Evolutionary conservation across 345 rosid species (phyloP).

Genomic region (Euphorbia pulcherrima): DNA sequence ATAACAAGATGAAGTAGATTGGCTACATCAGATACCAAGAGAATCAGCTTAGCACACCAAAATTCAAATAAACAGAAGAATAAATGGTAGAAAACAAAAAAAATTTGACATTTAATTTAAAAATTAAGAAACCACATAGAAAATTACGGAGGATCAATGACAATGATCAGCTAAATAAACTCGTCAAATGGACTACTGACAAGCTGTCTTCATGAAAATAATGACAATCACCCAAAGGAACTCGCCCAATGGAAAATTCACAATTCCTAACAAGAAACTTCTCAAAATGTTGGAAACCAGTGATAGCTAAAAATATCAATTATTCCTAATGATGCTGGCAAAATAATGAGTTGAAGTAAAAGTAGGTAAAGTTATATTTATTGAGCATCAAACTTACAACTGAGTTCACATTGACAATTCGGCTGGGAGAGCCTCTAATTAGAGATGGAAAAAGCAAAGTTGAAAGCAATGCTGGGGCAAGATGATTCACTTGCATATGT

Average conservation of each 20-base stretch:
- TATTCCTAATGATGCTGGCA: neutral
- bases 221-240: neutral
- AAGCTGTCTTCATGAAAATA: neutral
- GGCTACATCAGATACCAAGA: neutral
- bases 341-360: neutral
- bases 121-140: neutral
- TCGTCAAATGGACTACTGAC: neutral
- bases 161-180: neutral
- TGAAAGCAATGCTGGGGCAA: conserved; percentile 88
- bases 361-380: neutral
- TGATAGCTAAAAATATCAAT: neutral
- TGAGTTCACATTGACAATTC: conserved; percentile 88
- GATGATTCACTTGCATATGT: conserved; percentile 98
- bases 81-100: neutral
- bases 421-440: conserved; percentile 88
- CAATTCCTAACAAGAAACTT: neutral
- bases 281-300: neutral
- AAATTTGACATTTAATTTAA: neutral
- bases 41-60: neutral
- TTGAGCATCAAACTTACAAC: conserved; percentile 60
- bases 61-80: neutral
- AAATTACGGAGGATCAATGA: neutral
- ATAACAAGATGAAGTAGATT: too few relatives aligned
- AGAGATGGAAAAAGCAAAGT: conserved; percentile 88
- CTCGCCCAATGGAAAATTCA: neutral